Evolutionary conservation across 108 stramenopile genomes (phyloP).

Genomic region (Nitzschia inconspicua): DNA sequence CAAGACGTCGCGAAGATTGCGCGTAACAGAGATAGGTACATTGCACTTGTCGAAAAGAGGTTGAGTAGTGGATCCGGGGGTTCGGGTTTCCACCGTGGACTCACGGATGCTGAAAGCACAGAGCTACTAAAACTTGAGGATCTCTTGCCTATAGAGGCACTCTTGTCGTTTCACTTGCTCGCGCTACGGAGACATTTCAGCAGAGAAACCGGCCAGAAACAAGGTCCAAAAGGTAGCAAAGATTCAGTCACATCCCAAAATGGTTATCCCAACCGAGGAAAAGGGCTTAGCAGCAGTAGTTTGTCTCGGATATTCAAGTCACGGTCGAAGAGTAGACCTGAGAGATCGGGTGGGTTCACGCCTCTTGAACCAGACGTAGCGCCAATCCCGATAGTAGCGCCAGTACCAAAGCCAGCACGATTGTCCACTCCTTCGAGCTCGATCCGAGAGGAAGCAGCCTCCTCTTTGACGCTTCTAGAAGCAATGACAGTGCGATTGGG

Average conservation of each 20-base stretch:
- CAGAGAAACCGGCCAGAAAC: background rate
- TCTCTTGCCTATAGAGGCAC: conserved; percentile 70
- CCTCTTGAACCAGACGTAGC: too few relatives aligned
- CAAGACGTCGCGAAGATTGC: conserved; percentile 57
- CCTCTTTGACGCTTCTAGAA: conserved; percentile 25
- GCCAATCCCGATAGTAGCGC: too few relatives aligned
- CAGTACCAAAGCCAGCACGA: conserved; percentile 2
- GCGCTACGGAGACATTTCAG: conserved; percentile 42
- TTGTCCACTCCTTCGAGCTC: background rate
- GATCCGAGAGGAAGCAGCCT: background rate
- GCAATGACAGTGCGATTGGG: conserved; percentile 41
- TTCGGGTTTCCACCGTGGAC: conserved; percentile 66
- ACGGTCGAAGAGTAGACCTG: too few relatives aligned
- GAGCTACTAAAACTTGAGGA: conserved; percentile 58
- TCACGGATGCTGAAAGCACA: conserved; percentile 53
- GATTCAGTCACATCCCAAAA: background rate
- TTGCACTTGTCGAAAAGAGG: conserved; percentile 65
- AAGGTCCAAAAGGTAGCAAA: conserved; percentile 8
- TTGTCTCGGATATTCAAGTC: too few relatives aligned
- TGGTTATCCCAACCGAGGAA: background rate
- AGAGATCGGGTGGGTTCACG: too few relatives aligned
- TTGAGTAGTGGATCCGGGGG: conserved; percentile 23
- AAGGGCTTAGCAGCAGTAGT: too few relatives aligned
- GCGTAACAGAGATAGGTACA: conserved; percentile 47
- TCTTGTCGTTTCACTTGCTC: conserved; percentile 71